These are phyloP conservation scores for Entophlyctis luteolus DNA, from an alignment of 192 early-diverging fungal species.

Conservation along the genomic window DNA sequence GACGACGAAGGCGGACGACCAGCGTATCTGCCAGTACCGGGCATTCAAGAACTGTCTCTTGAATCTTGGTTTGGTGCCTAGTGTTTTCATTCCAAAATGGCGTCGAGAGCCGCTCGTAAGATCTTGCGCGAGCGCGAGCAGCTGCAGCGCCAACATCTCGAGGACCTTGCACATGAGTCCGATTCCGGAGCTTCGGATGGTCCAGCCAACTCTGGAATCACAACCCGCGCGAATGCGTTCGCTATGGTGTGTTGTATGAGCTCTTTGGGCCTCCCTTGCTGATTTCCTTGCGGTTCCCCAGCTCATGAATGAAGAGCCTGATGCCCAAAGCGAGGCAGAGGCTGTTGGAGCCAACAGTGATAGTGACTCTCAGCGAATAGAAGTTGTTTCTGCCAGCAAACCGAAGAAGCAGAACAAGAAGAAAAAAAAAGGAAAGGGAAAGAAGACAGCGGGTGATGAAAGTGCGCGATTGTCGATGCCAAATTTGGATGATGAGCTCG, in stretches of 20 bases:
- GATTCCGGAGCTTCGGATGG: constrained; percentile 41
- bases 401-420: constrained; percentile 55
- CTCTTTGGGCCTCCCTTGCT: background rate
- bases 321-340: constrained; percentile 31
- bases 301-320: constrained; percentile 28
- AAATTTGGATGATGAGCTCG: constrained; percentile 14
- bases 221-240: constrained; percentile 49
- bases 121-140: constrained; percentile 5
- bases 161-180: background rate
- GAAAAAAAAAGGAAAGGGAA: constrained; percentile 45
- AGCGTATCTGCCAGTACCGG: too few relatives aligned
- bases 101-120: constrained; percentile 24
- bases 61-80: too few relatives aligned
- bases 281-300: constrained; percentile 14
- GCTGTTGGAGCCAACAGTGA: constrained; percentile 5
- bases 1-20: background rate
- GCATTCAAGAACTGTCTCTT: too few relatives aligned
- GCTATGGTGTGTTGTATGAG: constrained; percentile 49
- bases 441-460: constrained; percentile 24
- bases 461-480: background rate
- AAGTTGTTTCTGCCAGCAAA: constrained; percentile 14
- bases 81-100: constrained; percentile 10
- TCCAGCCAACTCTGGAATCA: constrained; percentile 12
- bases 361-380: constrained; percentile 13
- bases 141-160: background rate